phyloP scores from a whole-genome alignment of 2,329 filamentous ascomycete species.

The Claviceps paspali region DNA sequence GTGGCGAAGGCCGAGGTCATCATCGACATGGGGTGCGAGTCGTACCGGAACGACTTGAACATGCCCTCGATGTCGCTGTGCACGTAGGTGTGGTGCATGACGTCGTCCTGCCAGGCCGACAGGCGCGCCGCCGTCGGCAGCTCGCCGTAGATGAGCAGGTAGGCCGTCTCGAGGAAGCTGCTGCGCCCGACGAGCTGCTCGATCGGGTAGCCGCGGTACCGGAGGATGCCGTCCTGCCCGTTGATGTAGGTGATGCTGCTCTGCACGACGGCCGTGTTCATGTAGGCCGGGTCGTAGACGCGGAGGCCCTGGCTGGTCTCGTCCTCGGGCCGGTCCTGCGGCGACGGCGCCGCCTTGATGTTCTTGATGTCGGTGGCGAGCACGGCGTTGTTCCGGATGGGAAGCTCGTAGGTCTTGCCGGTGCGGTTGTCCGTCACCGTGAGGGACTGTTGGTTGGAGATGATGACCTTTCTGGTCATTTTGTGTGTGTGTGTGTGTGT shows the following conservation, averaged over 20 bases:
- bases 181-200: constrained; percentile 33
- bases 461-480: constrained; percentile 6
- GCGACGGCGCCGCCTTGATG: constrained; percentile 22
- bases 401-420: constrained; percentile 30
- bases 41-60: constrained; percentile 35
- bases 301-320: constrained; percentile 33
- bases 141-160: constrained; percentile 35
- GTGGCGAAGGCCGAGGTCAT: constrained; percentile 33
- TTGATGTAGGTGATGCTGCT: constrained; percentile 38
- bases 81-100: constrained; percentile 35
- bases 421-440: constrained; percentile 35
- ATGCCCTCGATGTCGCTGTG: constrained; percentile 33
- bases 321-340: constrained; percentile 25
- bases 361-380: constrained; percentile 35
- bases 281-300: constrained; percentile 35
- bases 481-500: too few species aligned
- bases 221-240: constrained; percentile 33
- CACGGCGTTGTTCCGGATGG: constrained; percentile 34
- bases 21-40: constrained; percentile 38
- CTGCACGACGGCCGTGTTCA: constrained; percentile 35
- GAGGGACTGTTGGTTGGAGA: too few species aligned
- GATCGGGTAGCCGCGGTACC: constrained; percentile 37
- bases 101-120: constrained; percentile 27
- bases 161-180: constrained; percentile 33
- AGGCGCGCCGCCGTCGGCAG: constrained; percentile 28